A percentile compares a stretch with the other conserved stretches of the same genome.
phyloP scores from a whole-genome alignment of 768 basidiomycete genomes.

The Leccinellum rugosiceps region DNA sequence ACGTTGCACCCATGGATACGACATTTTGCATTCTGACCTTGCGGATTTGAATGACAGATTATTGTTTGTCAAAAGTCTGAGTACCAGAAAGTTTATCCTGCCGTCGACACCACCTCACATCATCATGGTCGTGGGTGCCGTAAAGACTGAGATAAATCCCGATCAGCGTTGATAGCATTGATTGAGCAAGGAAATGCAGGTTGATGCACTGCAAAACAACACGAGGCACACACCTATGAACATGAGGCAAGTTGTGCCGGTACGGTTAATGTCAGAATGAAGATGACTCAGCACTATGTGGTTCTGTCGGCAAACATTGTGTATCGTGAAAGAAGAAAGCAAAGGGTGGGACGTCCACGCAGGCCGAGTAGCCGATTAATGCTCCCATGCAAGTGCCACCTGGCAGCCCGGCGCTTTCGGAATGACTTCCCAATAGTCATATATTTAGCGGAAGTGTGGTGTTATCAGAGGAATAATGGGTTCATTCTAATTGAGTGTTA shows the following conservation, averaged over 20 bases:
- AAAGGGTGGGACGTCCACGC: neutral
- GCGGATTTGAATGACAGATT: conserved; percentile 2
- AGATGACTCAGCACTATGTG: neutral
- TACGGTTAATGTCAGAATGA: neutral
- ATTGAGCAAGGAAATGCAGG: neutral
- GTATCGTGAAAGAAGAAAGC: neutral
- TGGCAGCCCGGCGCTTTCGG: neutral
- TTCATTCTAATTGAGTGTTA: neutral
- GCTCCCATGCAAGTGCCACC: neutral
- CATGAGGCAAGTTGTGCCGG: conserved; percentile 9
- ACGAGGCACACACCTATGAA: conserved; percentile 10
- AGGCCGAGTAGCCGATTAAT: neutral
- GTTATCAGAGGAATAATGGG: neutral
- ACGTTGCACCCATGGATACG: conserved; percentile 17
- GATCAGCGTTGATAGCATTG: neutral
- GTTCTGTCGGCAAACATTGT: neutral
- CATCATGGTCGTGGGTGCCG: neutral
- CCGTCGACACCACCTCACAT: neutral
- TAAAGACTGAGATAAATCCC: neutral
- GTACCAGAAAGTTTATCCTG: neutral
- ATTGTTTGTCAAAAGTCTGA: neutral
- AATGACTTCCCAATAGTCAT: neutral
- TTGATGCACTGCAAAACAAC: conserved; percentile 1
- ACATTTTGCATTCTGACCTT: conserved; percentile 4
- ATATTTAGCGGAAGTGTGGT: neutral